These are phyloP conservation scores for Fraxinus quadrangulata DNA, from an alignment of 257 asterid species.

Conservation along the genomic window DNA sequence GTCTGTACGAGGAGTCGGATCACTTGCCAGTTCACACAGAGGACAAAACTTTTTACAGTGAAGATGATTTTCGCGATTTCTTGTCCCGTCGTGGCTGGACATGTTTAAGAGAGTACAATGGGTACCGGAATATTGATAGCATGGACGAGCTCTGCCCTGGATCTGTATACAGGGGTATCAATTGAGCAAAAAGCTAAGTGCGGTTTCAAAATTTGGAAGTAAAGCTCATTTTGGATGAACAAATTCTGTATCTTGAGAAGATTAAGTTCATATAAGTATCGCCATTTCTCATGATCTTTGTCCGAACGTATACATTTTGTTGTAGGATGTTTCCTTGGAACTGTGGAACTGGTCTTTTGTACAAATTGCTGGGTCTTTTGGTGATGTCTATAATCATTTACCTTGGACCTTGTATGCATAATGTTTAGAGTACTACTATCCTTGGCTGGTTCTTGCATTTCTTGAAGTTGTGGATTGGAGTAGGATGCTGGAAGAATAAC, in stretches of 20 bases:
- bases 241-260: neutral
- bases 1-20: constrained; percentile 57
- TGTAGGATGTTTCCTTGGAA: neutral
- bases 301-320: neutral
- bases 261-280: neutral
- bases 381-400: too few relatives aligned
- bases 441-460: neutral
- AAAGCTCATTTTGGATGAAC: neutral
- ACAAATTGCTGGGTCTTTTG: neutral
- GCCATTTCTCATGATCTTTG: neutral
- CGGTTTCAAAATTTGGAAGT: neutral
- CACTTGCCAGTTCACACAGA: constrained; percentile 61
- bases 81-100: constrained; percentile 71
- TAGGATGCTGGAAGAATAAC: too few relatives aligned
- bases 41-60: constrained; percentile 68
- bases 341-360: neutral
- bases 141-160: constrained; percentile 78
- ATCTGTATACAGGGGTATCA: constrained; percentile 62
- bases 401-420: neutral
- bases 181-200: neutral
- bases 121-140: constrained; percentile 55
- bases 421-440: neutral
- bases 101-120: constrained; percentile 64
- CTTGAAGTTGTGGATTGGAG: neutral
- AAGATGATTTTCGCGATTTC: constrained; percentile 67